A percentile compares a stretch with the other conserved stretches of the same genome.
Evolutionary conservation across 108 stramenopile species (phyloP).

Genomic region (Skeletonema menzelii): DNA sequence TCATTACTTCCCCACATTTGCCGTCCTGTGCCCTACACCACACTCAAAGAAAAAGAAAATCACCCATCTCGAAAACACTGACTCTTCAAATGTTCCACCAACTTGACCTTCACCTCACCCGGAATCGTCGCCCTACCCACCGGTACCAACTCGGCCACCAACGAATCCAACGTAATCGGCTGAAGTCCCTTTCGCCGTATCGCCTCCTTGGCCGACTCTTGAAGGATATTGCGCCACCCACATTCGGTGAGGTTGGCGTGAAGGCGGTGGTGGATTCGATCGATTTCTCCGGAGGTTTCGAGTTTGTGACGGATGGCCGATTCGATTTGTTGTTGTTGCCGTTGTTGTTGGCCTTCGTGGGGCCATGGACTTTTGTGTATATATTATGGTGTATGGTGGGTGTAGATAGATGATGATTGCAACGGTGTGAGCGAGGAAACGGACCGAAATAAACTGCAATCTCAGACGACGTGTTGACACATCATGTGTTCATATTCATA

Average conservation of each 20-base stretch:
- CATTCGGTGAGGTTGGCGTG: slow-evolving; percentile 65
- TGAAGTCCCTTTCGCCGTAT: slow-evolving; percentile 69
- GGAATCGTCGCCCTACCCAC: slow-evolving; percentile 71
- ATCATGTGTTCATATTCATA: background rate
- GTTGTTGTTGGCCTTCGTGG: slow-evolving; percentile 1
- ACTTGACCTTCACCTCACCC: slow-evolving; percentile 63
- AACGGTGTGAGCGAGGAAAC: background rate
- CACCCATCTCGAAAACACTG: background rate
- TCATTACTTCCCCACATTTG: no score
- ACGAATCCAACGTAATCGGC: slow-evolving; percentile 71
- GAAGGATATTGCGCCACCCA: slow-evolving; percentile 74
- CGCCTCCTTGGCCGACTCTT: slow-evolving; percentile 62
- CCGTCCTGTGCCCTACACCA: no score
- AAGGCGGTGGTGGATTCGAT: slow-evolving; percentile 61
- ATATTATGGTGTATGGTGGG: background rate
- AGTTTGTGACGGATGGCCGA: background rate
- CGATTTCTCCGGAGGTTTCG: slow-evolving; percentile 55
- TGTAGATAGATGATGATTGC: background rate
- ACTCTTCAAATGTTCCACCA: slow-evolving; percentile 57
- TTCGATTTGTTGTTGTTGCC: slow-evolving; percentile 1
- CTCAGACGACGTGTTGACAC: background rate
- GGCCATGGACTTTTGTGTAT: slow-evolving; percentile 1
- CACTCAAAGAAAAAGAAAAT: background rate
- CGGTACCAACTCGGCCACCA: slow-evolving; percentile 70
- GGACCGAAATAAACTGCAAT: background rate